Percentiles rank a stretch among this genome's conserved stretches.
These are phyloP conservation scores for peach (Prunus persica) DNA, from an alignment of 306 rosid genomes.

Conservation along the genomic window Prunus_persica_NCBIv2 NC_034016.1:18733001-18733500, in stretches of 20 bases:
- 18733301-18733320: background rate
- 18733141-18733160: background rate
- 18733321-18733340: background rate
- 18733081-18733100: background rate
- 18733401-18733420: background rate
- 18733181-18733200: background rate
- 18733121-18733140: background rate
- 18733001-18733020: background rate
- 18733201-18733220: background rate
- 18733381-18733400: background rate
- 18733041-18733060: background rate
- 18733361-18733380: background rate
- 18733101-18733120: background rate
- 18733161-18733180: background rate
- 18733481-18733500: conserved; percentile 5
- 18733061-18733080: background rate
- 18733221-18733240: background rate
- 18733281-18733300: background rate
- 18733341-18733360: background rate
- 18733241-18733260: background rate
- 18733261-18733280: background rate
- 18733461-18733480: background rate
- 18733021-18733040: background rate
- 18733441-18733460: background rate
- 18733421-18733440: background rate